phyloP scores from a whole-genome alignment of 176 grass and related monocot genomes.

The Elymus sibiricus region DNA sequence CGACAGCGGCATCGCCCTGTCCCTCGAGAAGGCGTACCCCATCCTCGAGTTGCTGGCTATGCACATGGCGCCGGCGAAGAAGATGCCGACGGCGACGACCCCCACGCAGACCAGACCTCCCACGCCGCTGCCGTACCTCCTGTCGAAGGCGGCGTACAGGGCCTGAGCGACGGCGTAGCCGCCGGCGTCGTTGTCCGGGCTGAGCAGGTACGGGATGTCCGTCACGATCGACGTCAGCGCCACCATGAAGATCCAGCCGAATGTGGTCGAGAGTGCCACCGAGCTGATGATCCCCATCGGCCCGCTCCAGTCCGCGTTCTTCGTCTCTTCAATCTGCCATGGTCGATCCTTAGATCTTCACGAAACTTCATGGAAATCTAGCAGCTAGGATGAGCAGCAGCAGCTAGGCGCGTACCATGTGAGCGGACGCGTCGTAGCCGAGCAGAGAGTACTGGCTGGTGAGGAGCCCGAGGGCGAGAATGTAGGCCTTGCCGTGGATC shows the following conservation, averaged over 20 bases:
- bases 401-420: slow-evolving; percentile 32
- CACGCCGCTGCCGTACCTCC: slow-evolving; percentile 46
- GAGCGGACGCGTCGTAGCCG: slow-evolving; percentile 65
- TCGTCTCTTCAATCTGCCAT: slow-evolving; percentile 65
- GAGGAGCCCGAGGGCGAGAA: slow-evolving; percentile 50
- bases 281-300: slow-evolving; percentile 61
- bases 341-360: neutral
- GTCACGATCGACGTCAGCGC: slow-evolving; percentile 46
- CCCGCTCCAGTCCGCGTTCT: slow-evolving; percentile 61
- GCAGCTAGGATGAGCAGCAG: neutral
- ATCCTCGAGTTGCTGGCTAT: slow-evolving; percentile 53
- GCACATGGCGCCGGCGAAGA: slow-evolving; percentile 42
- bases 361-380: neutral
- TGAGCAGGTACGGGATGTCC: slow-evolving; percentile 54
- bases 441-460: slow-evolving; percentile 63
- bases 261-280: slow-evolving; percentile 38
- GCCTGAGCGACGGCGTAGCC: slow-evolving; percentile 73
- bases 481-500: slow-evolving; percentile 44
- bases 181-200: slow-evolving; percentile 51
- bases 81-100: slow-evolving; percentile 44
- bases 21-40: slow-evolving; percentile 71
- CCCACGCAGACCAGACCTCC: slow-evolving; percentile 59
- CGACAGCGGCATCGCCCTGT: slow-evolving; percentile 68
- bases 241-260: slow-evolving; percentile 61
- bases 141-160: slow-evolving; percentile 39